Evolutionary conservation across 768 basidiomycete species (phyloP).

Genomic region (Tylopilus sp.): DNA sequence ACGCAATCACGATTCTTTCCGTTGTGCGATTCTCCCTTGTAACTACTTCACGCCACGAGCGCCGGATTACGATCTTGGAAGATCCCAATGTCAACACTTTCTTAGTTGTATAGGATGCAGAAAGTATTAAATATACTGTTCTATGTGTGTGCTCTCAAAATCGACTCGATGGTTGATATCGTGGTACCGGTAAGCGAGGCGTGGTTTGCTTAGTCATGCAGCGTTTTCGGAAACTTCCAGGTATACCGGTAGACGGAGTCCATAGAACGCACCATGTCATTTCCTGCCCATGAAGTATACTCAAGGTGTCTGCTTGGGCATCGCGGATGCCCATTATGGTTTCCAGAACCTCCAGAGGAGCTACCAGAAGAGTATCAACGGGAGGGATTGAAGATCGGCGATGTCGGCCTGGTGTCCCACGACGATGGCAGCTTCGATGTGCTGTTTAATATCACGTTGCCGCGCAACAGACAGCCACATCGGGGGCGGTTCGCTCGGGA

Average conservation of each 20-base stretch:
- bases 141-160: no score
- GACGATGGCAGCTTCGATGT: not conserved
- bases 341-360: not conserved
- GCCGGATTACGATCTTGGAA: no score
- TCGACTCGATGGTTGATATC: no score
- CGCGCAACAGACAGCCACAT: not conserved
- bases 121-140: no score
- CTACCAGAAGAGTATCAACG: not conserved
- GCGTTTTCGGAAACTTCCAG: no score
- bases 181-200: no score
- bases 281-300: not conserved
- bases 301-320: not conserved
- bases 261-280: not conserved
- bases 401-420: not conserved
- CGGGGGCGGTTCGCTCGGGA: not conserved
- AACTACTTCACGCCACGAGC: constrained; percentile 3
- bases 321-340: not conserved
- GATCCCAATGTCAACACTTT: no score
- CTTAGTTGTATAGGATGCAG: no score
- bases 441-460: not conserved
- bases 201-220: no score
- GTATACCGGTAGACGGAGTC: not conserved
- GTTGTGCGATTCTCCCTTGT: not conserved
- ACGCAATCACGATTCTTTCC: not conserved
- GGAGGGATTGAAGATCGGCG: not conserved